A percentile compares a stretch with the other conserved stretches of the same genome.
Evolutionary conservation across 1,284 basidiomycete genomes (phyloP).

Genomic region (Tylopilus orsonianus): DNA sequence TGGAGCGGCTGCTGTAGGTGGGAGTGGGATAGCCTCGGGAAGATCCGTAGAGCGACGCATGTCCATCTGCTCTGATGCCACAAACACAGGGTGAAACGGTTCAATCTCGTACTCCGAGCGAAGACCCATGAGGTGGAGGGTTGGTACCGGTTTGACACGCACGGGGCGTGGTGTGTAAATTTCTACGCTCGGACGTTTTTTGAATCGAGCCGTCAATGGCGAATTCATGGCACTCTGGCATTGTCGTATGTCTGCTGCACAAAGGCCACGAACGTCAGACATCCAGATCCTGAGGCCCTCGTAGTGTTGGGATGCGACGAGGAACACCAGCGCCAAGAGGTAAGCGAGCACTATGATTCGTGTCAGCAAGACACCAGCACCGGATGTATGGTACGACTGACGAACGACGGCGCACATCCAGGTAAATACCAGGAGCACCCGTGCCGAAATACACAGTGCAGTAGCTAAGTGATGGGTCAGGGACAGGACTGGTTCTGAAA

Average conservation of each 20-base stretch:
- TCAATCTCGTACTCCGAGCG: conserved; percentile 49
- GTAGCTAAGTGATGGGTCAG: conserved; percentile 17
- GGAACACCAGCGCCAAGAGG: conserved; percentile 38
- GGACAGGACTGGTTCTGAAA: neutral
- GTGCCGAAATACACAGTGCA: conserved; percentile 52
- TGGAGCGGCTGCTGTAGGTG: conserved; percentile 6
- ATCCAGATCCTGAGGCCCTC: conserved; percentile 54
- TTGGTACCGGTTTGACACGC: conserved; percentile 33
- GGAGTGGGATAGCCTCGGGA: conserved; percentile 26
- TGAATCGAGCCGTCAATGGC: conserved; percentile 35
- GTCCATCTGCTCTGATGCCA: conserved; percentile 27
- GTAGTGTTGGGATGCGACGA: conserved; percentile 36
- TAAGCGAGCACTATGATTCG: conserved; percentile 43
- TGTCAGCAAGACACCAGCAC: conserved; percentile 2
- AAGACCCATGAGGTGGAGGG: conserved; percentile 40
- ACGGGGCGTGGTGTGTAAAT: conserved; percentile 46
- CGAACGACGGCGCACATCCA: conserved; percentile 59
- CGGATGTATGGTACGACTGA: conserved; percentile 39
- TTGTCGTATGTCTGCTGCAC: conserved; percentile 33
- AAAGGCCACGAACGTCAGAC: conserved; percentile 49
- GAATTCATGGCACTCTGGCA: conserved; percentile 32
- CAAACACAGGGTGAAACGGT: conserved; percentile 36
- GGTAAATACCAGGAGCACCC: conserved; percentile 58
- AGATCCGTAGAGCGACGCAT: conserved; percentile 17
- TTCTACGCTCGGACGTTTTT: conserved; percentile 32